Percentiles rank a stretch among this genome's conserved stretches.
Conservation (phyloP, 2,329 filamentous ascomycete species). For the Fusarium sp. region DNA sequence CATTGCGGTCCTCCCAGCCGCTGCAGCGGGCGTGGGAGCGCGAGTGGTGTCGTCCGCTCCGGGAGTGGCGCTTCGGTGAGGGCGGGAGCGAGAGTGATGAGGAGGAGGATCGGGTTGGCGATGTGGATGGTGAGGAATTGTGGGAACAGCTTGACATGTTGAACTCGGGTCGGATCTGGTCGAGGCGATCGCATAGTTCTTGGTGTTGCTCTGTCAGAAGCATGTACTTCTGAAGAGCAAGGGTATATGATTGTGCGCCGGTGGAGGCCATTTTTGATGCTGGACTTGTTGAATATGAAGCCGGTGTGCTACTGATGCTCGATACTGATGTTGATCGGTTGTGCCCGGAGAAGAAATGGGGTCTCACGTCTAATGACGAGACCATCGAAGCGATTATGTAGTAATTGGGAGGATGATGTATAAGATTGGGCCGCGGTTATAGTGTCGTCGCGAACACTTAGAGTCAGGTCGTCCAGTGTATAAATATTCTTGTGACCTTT, state of each 20-base stretch:
- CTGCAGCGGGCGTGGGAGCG: slow-evolving; percentile 47
- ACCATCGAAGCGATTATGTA: slow-evolving; percentile 47
- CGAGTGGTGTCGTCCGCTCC: slow-evolving; percentile 43
- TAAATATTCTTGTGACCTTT: slow-evolving; percentile 14
- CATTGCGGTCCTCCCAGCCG: slow-evolving; percentile 48
- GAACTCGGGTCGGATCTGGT: slow-evolving; percentile 59
- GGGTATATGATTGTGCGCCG: slow-evolving; percentile 51
- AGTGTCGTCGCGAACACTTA: slow-evolving; percentile 22
- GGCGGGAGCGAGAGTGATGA: slow-evolving; percentile 61
- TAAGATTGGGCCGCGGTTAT: slow-evolving; percentile 4
- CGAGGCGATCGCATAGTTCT: slow-evolving; percentile 61
- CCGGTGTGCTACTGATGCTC: slow-evolving; percentile 16
- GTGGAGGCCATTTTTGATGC: slow-evolving; percentile 44
- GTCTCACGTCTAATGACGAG: slow-evolving; percentile 46
- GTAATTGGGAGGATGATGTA: slow-evolving; percentile 4
- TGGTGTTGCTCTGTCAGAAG: slow-evolving; percentile 65
- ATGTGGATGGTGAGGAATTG: slow-evolving; percentile 65
- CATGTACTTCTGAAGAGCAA: slow-evolving; percentile 65
- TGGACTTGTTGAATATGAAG: slow-evolving; percentile 5
- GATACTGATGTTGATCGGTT: slow-evolving; percentile 39
- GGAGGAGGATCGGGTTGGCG: slow-evolving; percentile 64
- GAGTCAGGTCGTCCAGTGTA: background rate
- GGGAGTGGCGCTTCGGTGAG: slow-evolving; percentile 58
- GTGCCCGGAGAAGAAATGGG: slow-evolving; percentile 42
- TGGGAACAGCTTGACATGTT: slow-evolving; percentile 49